Conservation (phyloP, 768 basidiomycete genomes). For the Leccinum arenicola region DNA sequence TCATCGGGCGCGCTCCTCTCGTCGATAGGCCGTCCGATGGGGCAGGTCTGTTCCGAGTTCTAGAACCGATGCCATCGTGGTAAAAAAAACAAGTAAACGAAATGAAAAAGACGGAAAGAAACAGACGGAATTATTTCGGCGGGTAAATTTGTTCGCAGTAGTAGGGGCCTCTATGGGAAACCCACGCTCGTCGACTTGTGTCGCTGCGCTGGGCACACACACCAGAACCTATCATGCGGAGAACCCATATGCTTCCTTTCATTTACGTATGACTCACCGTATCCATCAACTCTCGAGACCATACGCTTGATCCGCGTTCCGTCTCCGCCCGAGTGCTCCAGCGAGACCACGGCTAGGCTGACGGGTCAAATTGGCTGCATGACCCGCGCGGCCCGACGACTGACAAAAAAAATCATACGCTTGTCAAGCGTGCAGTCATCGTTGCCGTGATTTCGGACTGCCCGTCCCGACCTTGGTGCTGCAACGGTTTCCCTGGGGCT, state of each 20-base stretch:
- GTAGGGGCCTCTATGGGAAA: neutral
- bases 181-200: neutral
- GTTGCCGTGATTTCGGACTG: constrained; percentile 15
- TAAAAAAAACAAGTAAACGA: neutral
- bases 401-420: neutral
- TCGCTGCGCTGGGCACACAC: neutral
- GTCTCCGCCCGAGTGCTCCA: constrained; percentile 13
- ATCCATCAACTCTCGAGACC: constrained; percentile 14
- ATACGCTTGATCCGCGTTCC: constrained; percentile 7
- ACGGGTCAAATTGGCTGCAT: neutral
- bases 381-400: neutral
- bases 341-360: constrained; percentile 14
- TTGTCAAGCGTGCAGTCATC: neutral
- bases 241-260: constrained; percentile 4
- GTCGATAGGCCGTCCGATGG: neutral
- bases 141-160: neutral
- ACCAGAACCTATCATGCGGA: neutral
- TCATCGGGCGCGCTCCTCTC: neutral
- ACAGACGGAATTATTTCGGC: constrained; percentile 1
- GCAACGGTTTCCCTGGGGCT: constrained; percentile 1
- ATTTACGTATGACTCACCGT: constrained; percentile 9
- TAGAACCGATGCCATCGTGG: constrained; percentile 10
- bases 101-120: neutral
- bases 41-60: constrained; percentile 6
- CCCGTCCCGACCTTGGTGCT: constrained; percentile 8